These are phyloP conservation scores for Cryptococcus deneoformans DNA, from an alignment of 1,284 basidiomycete genomes.

Conservation along the genomic window DNA sequence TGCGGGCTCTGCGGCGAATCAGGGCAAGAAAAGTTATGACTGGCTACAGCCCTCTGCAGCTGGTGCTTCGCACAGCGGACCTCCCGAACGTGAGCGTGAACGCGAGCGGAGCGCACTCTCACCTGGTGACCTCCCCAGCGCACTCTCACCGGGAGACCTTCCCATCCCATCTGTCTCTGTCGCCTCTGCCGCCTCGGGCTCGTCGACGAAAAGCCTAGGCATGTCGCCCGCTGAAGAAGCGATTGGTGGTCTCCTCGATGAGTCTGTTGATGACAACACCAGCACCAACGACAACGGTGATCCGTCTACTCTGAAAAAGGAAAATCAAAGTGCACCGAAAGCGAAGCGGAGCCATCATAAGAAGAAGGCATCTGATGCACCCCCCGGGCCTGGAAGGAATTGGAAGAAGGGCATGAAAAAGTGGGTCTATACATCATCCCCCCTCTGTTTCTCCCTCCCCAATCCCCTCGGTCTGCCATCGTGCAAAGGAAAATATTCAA, in stretches of 20 bases:
- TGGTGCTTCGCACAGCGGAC: slow-evolving; percentile 40
- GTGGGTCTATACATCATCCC: slow-evolving; percentile 20
- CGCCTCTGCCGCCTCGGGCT: neutral
- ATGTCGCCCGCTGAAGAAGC: slow-evolving; percentile 23
- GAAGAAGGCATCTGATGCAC: slow-evolving; percentile 15
- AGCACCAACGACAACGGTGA: too few species aligned
- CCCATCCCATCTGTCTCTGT: too few species aligned
- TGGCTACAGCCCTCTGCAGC: slow-evolving; percentile 39
- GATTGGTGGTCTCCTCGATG: slow-evolving; percentile 12
- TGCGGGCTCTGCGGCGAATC: slow-evolving; percentile 8
- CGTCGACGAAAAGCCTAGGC: slow-evolving; percentile 11
- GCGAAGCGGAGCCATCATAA: slow-evolving; percentile 23
- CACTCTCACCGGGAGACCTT: neutral
- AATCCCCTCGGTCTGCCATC: too few species aligned
- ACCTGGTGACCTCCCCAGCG: neutral
- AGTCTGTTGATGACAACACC: neutral
- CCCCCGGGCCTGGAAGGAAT: slow-evolving; percentile 34
- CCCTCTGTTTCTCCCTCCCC: too few species aligned
- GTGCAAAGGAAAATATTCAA: neutral
- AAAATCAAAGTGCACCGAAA: neutral
- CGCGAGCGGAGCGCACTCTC: neutral
- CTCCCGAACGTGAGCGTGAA: slow-evolving; percentile 21
- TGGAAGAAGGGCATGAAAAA: slow-evolving; percentile 44
- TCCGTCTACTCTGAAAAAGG: too few species aligned
- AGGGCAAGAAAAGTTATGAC: slow-evolving; percentile 38